Conservation (phyloP, 1,139 yeast genomes). For the Kluyveromyces marxianus region DNA sequence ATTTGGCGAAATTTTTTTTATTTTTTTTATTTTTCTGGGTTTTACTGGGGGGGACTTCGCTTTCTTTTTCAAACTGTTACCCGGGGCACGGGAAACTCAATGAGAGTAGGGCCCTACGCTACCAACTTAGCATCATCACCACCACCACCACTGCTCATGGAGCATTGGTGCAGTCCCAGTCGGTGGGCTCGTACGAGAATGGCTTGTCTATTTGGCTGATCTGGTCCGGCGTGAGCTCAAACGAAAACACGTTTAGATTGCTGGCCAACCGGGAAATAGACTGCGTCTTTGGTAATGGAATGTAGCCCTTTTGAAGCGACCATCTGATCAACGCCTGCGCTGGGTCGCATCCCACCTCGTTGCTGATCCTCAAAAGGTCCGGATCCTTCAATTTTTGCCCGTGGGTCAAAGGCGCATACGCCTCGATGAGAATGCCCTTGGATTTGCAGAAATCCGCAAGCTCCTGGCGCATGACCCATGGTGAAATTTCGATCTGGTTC, state of each 20-base stretch:
- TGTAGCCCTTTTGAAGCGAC: constrained; percentile 54
- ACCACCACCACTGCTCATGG: constrained; percentile 28
- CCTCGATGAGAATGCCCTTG: constrained; percentile 50
- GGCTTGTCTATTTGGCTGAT: constrained; percentile 43
- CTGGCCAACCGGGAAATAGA: constrained; percentile 43
- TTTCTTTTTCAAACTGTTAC: too few relatives aligned
- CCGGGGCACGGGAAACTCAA: too few relatives aligned
- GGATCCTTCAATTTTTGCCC: constrained; percentile 48
- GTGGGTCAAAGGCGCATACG: constrained; percentile 66
- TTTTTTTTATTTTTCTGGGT: too few relatives aligned
- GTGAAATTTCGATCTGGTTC: constrained; percentile 65
- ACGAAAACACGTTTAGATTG: constrained; percentile 40
- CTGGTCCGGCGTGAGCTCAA: constrained; percentile 44
- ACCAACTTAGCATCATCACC: too few relatives aligned
- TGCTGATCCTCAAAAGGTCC: constrained; percentile 36
- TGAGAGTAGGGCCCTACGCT: too few relatives aligned
- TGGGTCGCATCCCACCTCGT: constrained; percentile 30
- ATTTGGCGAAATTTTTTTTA: too few relatives aligned
- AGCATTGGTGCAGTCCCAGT: constrained; percentile 60
- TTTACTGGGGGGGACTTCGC: too few relatives aligned
- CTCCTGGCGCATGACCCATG: constrained; percentile 67
- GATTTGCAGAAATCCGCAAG: constrained; percentile 47
- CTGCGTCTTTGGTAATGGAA: constrained; percentile 66
- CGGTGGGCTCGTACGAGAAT: constrained; percentile 58
- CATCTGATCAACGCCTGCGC: constrained; percentile 43